These are phyloP conservation scores for Lentinula sp. DNA, from an alignment of 768 basidiomycete species.

Conservation along the genomic window DNA sequence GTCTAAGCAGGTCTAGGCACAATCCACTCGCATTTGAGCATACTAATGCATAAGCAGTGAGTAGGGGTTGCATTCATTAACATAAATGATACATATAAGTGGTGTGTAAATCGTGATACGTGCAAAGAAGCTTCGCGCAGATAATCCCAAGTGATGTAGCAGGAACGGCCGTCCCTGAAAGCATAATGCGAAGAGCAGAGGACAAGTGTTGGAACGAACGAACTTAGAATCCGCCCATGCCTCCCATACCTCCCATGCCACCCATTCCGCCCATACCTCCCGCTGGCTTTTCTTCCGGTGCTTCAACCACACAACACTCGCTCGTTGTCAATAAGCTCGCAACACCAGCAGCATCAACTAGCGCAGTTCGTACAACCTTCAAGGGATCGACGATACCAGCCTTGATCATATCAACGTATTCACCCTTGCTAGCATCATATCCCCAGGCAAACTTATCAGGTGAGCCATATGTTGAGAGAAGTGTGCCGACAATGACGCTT, in stretches of 20 bases:
- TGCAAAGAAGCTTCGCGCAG: not conserved
- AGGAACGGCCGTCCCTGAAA: not conserved
- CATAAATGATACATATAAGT: not conserved
- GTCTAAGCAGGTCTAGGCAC: too few relatives aligned
- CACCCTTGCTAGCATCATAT: constrained; percentile 87
- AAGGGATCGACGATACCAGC: constrained; percentile 93
- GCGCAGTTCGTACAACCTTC: constrained; percentile 91
- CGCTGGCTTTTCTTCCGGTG: constrained; percentile 69
- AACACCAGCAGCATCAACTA: constrained; percentile 92
- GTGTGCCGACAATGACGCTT: constrained; percentile 85
- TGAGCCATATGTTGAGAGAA: constrained; percentile 61
- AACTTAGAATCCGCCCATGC: constrained; percentile 7
- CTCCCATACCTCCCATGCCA: constrained; percentile 7
- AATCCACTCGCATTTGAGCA: not conserved
- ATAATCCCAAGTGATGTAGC: not conserved
- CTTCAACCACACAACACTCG: constrained; percentile 90
- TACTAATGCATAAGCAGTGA: not conserved
- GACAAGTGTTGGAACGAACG: not conserved
- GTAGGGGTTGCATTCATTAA: not conserved
- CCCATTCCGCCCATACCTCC: constrained; percentile 46
- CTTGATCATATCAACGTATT: constrained; percentile 93
- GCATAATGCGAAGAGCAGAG: not conserved
- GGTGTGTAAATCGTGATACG: not conserved
- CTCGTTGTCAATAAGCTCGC: constrained; percentile 89
- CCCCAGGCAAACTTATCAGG: constrained; percentile 81